A percentile compares a stretch with the other conserved stretches of the same genome.
Conservation (phyloP, 2,329 filamentous ascomycete genomes). For the Aureobasidium namibiae region DNA sequence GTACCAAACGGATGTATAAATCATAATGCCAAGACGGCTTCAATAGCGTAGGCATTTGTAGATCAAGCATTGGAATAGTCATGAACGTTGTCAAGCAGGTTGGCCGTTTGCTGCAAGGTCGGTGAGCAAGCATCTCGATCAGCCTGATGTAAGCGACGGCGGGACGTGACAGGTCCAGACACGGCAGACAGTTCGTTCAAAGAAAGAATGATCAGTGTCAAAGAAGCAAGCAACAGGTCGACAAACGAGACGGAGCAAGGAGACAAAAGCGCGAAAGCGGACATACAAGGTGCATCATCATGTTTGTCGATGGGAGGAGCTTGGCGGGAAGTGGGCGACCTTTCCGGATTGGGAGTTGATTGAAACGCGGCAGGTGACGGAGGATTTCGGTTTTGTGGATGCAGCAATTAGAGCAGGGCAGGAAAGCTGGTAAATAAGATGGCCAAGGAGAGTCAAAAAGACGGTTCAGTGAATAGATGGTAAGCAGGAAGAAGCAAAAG, state of each 20-base stretch:
- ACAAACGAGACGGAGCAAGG: neutral
- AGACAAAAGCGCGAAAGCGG: neutral
- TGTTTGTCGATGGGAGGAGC: neutral
- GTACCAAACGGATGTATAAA: too few relatives aligned
- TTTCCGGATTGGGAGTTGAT: neutral
- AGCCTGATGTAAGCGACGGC: neutral
- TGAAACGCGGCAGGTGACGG: neutral
- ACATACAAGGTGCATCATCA: neutral
- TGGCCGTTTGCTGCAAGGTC: neutral
- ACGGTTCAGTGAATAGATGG: neutral
- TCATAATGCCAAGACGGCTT: neutral
- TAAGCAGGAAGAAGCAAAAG: neutral
- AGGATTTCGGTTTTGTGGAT: neutral
- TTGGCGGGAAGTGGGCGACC: neutral
- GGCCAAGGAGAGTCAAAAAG: neutral
- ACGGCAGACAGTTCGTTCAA: neutral
- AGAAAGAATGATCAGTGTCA: neutral
- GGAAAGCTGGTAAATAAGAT: neutral
- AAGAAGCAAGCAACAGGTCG: neutral
- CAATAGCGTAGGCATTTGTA: neutral
- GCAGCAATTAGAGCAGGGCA: slow-evolving; percentile 2
- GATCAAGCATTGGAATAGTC: neutral
- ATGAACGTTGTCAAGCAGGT: neutral
- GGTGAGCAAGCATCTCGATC: neutral
- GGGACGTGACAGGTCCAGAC: neutral